A percentile compares a stretch with the other conserved stretches of the same genome.
Conservation (phyloP, 768 basidiomycete genomes). For the Omphalotus guepiniiformis region DNA sequence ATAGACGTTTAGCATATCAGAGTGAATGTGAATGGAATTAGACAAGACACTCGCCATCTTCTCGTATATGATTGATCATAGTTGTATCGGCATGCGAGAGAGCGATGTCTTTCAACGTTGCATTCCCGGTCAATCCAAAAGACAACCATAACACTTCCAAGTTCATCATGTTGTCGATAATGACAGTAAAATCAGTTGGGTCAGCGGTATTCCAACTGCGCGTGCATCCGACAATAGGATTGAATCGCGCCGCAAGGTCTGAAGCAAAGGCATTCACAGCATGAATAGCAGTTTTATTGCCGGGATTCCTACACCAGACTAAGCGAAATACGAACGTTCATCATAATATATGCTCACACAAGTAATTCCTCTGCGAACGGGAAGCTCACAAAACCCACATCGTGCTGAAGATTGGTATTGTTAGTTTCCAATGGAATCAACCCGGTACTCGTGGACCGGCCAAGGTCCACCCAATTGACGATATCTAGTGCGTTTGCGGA, state of each 20-base stretch:
- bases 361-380: conserved; percentile 60
- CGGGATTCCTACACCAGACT: conserved; percentile 43
- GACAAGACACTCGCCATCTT: conserved; percentile 42
- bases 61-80: conserved; percentile 59
- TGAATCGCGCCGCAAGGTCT: conserved; percentile 54
- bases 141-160: conserved; percentile 63
- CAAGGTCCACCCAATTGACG: conserved; percentile 57
- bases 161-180: conserved; percentile 82
- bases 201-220: conserved; percentile 63
- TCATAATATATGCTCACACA: conserved; percentile 37
- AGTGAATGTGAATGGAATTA: neutral
- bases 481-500: conserved; percentile 31
- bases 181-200: conserved; percentile 59
- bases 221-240: conserved; percentile 58
- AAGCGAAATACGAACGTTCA: neutral
- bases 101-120: conserved; percentile 56
- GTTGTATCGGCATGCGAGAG: conserved; percentile 63
- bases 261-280: conserved; percentile 56
- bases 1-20: conserved; percentile 5
- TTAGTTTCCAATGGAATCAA: conserved; percentile 45
- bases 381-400: conserved; percentile 69
- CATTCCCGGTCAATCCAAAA: conserved; percentile 54
- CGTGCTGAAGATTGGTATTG: conserved; percentile 50
- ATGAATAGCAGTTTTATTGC: conserved; percentile 49
- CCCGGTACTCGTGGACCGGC: conserved; percentile 46